Percentiles rank a stretch among this genome's conserved stretches.
Conservation (phyloP, 73 alveolate genomes). For the Paramecium sonneborni region DNA sequence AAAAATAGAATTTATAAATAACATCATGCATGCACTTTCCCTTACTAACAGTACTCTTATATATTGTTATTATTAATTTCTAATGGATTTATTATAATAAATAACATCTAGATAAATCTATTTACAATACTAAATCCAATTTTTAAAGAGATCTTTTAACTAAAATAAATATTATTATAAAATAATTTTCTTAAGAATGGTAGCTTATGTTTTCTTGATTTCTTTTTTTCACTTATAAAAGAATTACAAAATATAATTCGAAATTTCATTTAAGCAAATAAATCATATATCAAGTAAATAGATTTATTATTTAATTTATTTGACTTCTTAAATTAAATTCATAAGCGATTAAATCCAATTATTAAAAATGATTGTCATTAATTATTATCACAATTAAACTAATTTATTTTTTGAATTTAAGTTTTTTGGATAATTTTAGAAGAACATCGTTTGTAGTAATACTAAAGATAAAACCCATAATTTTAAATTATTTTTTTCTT, state of each 20-base stretch:
- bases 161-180: not conserved
- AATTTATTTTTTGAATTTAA: too few relatives aligned
- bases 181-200: not conserved
- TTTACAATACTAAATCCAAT: not conserved
- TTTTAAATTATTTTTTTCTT: not conserved
- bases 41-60: not conserved
- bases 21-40: not conserved
- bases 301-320: too few relatives aligned
- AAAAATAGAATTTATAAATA: not conserved
- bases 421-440: not conserved
- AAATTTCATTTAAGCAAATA: not conserved
- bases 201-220: not conserved
- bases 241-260: not conserved
- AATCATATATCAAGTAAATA: too few relatives aligned
- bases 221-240: not conserved
- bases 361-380: too few relatives aligned
- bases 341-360: too few relatives aligned
- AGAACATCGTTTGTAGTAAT: not conserved
- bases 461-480: not conserved
- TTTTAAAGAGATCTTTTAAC: not conserved
- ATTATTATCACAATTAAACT: too few relatives aligned
- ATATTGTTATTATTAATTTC: not conserved
- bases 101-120: not conserved
- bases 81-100: not conserved
- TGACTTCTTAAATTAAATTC: too few relatives aligned